These are phyloP conservation scores for Tuber melanosporum DNA, from an alignment of 495 filamentous ascomycete species.

Conservation along the genomic window DNA sequence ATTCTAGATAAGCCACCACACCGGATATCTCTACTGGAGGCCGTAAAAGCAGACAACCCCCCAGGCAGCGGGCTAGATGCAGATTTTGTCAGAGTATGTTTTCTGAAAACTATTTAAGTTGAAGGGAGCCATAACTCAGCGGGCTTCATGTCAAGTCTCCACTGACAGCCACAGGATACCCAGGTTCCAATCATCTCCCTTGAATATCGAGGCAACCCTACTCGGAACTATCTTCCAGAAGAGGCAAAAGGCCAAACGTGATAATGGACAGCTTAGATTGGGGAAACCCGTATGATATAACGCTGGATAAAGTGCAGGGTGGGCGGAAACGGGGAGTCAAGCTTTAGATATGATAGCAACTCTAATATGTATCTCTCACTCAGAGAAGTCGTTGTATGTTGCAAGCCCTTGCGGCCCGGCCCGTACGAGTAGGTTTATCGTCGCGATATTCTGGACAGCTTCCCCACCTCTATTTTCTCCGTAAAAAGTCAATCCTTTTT, in stretches of 20 bases:
- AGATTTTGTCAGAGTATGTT: neutral
- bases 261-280: neutral
- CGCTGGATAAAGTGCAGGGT: too few species aligned
- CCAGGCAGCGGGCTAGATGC: neutral
- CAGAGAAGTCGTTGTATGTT: too few species aligned
- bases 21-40: neutral
- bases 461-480: too few species aligned
- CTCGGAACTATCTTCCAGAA: neutral
- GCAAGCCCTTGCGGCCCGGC: too few species aligned
- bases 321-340: too few species aligned
- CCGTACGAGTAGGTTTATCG: too few species aligned
- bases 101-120: neutral
- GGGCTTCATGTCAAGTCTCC: too few species aligned
- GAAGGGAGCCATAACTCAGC: neutral
- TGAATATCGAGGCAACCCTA: neutral
- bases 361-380: too few species aligned
- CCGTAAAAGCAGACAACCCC: neutral
- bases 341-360: too few species aligned
- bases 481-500: too few species aligned
- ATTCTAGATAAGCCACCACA: neutral
- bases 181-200: neutral
- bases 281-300: neutral
- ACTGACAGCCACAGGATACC: neutral
- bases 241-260: neutral
- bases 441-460: too few species aligned